Evolutionary conservation across 768 basidiomycete genomes (phyloP), one percentile per base, ranked within the genome.

Genomic region (Mycena galericulata): DNA sequence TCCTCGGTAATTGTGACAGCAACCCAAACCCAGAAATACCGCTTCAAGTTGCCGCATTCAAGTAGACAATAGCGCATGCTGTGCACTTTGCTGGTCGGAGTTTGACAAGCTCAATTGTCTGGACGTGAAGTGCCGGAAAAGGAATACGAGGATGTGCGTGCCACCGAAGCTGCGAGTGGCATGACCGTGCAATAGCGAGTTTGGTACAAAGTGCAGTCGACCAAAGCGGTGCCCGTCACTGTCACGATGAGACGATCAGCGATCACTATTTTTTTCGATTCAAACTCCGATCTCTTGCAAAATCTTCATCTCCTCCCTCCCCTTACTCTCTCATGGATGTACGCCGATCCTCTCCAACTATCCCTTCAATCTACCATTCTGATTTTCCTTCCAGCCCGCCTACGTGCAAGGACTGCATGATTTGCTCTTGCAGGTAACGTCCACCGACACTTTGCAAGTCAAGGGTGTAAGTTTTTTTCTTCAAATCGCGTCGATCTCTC

Each of bases 371-470:
- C 61, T 78, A 78, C 67, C 62, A 46, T 36, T n/a, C 61, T 59
- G 7, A 59, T 14, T 30, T 67, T 71, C 69, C 68, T 53, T 76
- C 30, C 72, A 94, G 92, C 86, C 89, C 36, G 86, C 79, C 79
- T 96, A 89, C 79, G 87, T 94, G 73, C 91, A 96, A 80, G 87
- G 87, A 73, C 82, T 99, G 70, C 94, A 97, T 82, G 86, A 87
- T 81, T 89, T 98, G 67, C 91, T 99, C 58, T 82, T 92, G 67
- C 94, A 95, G 78, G 92, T 92, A 26, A 91, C 91, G 62, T 90
- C 92, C 41, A 94, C 94, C 74, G 96, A 99, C 83, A 99, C 97
- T 46, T 84, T 86, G 68, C 86, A 90, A 75, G 88, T 98, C 78
- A 97, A 98, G 84, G 88, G 91, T 74, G 97, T 97, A 81, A 80